Conservation (phyloP, 1,284 basidiomycete species). For the Heterobasidion irregulare region DNA sequence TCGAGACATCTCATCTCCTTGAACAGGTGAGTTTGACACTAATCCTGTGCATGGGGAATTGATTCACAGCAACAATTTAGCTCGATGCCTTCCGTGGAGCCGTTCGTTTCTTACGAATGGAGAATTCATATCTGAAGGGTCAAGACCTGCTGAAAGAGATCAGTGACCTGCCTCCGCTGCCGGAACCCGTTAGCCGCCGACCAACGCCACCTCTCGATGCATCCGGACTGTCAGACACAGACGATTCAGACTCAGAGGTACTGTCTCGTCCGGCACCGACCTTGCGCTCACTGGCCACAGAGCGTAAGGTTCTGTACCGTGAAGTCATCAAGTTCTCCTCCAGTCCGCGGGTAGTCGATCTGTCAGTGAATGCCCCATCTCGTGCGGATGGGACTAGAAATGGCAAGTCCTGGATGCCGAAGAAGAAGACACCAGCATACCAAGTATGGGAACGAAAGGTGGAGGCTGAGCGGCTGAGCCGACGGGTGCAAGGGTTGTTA, state of each 20-base stretch:
- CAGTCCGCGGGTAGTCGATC: slow-evolving; percentile 74
- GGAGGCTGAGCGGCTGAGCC: slow-evolving; percentile 63
- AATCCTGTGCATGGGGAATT: not conserved
- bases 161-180: slow-evolving; percentile 60
- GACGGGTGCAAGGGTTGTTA: slow-evolving; percentile 60
- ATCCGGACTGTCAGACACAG: slow-evolving; percentile 54
- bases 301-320: slow-evolving; percentile 75
- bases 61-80: slow-evolving; percentile 28
- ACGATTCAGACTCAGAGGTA: slow-evolving; percentile 47
- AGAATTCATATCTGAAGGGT: slow-evolving; percentile 89
- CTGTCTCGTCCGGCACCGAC: slow-evolving; percentile 35
- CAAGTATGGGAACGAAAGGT: slow-evolving; percentile 72
- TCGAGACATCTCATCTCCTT: slow-evolving; percentile 79
- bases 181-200: slow-evolving; percentile 33
- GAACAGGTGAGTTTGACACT: slow-evolving; percentile 57
- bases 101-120: slow-evolving; percentile 81
- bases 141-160: slow-evolving; percentile 83
- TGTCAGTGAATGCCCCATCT: slow-evolving; percentile 52
- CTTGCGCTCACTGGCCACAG: slow-evolving; percentile 61
- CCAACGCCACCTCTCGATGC: slow-evolving; percentile 56
- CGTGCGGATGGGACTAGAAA: slow-evolving; percentile 32
- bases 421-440: slow-evolving; percentile 69
- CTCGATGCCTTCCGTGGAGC: slow-evolving; percentile 87
- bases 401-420: slow-evolving; percentile 57
- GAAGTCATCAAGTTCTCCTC: slow-evolving; percentile 80